These are phyloP conservation scores for Zasmidium cellare DNA, from an alignment of 2,329 filamentous ascomycete species.

Conservation along the genomic window DNA sequence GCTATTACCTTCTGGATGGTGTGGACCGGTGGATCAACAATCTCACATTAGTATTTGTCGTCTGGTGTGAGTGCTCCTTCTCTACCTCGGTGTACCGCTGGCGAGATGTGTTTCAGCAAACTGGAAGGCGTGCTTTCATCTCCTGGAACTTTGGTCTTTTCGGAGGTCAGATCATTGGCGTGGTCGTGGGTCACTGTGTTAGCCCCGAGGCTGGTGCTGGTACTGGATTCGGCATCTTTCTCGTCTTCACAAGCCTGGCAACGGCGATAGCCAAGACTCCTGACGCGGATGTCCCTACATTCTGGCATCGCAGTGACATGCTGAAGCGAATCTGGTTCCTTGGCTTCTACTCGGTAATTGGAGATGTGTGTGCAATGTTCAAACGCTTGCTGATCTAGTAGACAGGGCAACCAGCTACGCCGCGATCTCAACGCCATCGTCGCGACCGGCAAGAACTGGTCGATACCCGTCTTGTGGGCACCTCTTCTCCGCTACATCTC, in stretches of 20 bases:
- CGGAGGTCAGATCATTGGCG: slow-evolving; percentile 53
- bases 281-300: slow-evolving; percentile 5
- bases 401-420: slow-evolving; percentile 27
- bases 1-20: slow-evolving; percentile 56
- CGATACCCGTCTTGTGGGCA: slow-evolving; percentile 54
- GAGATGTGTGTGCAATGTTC: background rate
- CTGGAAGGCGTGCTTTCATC: slow-evolving; percentile 46
- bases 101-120: slow-evolving; percentile 47
- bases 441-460: slow-evolving; percentile 57
- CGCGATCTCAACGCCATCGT: slow-evolving; percentile 58
- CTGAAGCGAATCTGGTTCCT: slow-evolving; percentile 53
- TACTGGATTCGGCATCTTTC: slow-evolving; percentile 54
- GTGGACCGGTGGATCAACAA: slow-evolving; percentile 60
- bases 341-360: slow-evolving; percentile 57
- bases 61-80: slow-evolving; percentile 54
- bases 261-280: slow-evolving; percentile 12
- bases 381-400: background rate
- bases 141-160: slow-evolving; percentile 55
- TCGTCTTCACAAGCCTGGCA: slow-evolving; percentile 41
- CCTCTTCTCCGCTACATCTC: slow-evolving; percentile 51
- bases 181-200: slow-evolving; percentile 50
- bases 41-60: slow-evolving; percentile 55
- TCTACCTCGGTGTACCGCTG: slow-evolving; percentile 57
- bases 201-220: slow-evolving; percentile 30
- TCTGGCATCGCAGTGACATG: slow-evolving; percentile 3